Evolutionary conservation across 768 basidiomycete species (phyloP).

Genomic region (Ramaria rubella): DNA sequence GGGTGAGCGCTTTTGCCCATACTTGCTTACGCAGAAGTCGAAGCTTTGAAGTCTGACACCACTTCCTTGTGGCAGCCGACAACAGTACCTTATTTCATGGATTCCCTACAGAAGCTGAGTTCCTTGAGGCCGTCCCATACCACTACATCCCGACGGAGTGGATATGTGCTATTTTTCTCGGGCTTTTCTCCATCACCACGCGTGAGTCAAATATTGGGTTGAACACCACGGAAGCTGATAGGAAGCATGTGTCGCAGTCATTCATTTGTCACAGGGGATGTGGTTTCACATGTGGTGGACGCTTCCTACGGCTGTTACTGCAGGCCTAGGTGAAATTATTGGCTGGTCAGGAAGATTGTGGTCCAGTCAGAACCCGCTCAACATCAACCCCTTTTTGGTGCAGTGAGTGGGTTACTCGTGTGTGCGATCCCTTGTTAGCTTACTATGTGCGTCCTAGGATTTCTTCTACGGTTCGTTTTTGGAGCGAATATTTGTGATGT

Average conservation of each 20-base stretch:
- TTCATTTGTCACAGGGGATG: slow-evolving; percentile 15
- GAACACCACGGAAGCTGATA: slow-evolving; percentile 38
- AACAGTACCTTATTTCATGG: too few relatives aligned
- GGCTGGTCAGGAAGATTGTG: slow-evolving; percentile 21
- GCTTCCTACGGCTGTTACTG: slow-evolving; percentile 17
- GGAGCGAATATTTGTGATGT: neutral
- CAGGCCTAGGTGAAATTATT: slow-evolving; percentile 20
- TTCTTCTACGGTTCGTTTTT: neutral
- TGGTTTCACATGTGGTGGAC: slow-evolving; percentile 18
- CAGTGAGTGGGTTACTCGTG: slow-evolving; percentile 20
- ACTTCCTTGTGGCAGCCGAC: too few relatives aligned
- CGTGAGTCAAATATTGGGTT: slow-evolving; percentile 43
- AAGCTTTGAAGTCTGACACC: too few relatives aligned
- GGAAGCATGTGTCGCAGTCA: slow-evolving; percentile 30
- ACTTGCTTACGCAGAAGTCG: too few relatives aligned
- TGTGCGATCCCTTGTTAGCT: neutral
- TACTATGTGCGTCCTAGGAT: neutral
- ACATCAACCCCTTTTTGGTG: slow-evolving; percentile 22
- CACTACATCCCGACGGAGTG: slow-evolving; percentile 31
- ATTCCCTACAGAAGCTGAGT: too few relatives aligned
- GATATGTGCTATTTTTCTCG: slow-evolving; percentile 34
- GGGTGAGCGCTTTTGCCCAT: too few relatives aligned
- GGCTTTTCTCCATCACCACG: slow-evolving; percentile 36
- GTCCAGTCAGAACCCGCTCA: slow-evolving; percentile 7
- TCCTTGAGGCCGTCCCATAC: too few relatives aligned